Conservation (phyloP, 1,139 yeast species). For the Arxiozyma telluris region DNA sequence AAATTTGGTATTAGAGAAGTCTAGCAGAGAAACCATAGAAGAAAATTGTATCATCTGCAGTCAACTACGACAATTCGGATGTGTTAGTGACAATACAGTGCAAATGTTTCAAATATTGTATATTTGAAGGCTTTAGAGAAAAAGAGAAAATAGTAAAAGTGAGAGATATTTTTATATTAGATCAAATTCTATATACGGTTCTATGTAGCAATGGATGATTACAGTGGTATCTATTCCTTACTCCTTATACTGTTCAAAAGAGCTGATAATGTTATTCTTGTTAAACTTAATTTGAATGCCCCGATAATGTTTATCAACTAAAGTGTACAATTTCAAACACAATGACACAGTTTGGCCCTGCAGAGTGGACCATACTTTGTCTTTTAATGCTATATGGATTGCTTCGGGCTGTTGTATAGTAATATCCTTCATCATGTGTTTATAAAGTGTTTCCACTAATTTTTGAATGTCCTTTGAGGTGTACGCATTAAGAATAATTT, state of each 20-base stretch:
- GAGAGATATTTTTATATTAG: neutral
- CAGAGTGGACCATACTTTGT: constrained; percentile 44
- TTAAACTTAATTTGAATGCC: constrained; percentile 35
- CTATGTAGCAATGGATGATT: neutral
- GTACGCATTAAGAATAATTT: constrained; percentile 46
- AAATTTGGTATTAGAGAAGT: too few species aligned
- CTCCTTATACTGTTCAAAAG: constrained; percentile 32
- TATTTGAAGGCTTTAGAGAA: too few species aligned
- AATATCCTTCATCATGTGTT: constrained; percentile 6
- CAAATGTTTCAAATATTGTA: neutral
- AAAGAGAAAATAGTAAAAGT: neutral
- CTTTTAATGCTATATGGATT: constrained; percentile 33
- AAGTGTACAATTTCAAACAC: constrained; percentile 34
- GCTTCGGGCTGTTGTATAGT: constrained; percentile 11
- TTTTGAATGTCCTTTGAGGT: constrained; percentile 50
- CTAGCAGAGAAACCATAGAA: too few species aligned
- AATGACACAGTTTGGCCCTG: constrained; percentile 43
- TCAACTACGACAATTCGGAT: too few species aligned
- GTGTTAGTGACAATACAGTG: too few species aligned
- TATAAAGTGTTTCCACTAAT: constrained; percentile 48
- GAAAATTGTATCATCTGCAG: too few species aligned
- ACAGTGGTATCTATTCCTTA: neutral
- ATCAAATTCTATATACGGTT: neutral
- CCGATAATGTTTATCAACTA: constrained; percentile 39
- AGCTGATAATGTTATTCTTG: constrained; percentile 37